Conservation (phyloP, 805 yeast species). For the Lachancea dasiensis region DNA sequence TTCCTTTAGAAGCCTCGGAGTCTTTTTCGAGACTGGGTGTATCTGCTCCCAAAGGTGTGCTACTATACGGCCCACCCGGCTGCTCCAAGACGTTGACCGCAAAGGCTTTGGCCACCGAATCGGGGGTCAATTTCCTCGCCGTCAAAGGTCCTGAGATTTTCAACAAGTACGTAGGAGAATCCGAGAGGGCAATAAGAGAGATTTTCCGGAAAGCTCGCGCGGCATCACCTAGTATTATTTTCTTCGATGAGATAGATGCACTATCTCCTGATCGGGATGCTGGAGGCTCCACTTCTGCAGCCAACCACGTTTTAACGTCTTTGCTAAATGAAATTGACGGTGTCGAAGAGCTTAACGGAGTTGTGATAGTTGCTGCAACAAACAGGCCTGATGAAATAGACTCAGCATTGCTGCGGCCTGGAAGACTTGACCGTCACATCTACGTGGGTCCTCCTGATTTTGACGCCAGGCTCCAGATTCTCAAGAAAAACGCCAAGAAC, state of each 20-base stretch:
- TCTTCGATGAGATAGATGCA: conserved; percentile 97
- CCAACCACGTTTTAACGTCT: conserved; percentile 84
- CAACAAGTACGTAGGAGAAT: conserved; percentile 93
- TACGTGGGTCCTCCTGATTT: conserved; percentile 90
- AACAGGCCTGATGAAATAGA: conserved; percentile 93
- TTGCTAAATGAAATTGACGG: conserved; percentile 95
- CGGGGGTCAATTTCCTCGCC: conserved; percentile 88
- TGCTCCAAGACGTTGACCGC: conserved; percentile 95
- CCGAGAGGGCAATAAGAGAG: conserved; percentile 89
- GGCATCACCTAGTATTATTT: conserved; percentile 89
- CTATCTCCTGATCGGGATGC: conserved; percentile 70
- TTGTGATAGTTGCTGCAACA: conserved; percentile 92
- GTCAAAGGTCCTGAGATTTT: conserved; percentile 96
- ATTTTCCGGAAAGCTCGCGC: conserved; percentile 90
- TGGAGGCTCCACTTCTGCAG: conserved; percentile 55
- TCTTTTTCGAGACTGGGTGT: conserved; percentile 76
- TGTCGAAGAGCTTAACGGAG: conserved; percentile 90
- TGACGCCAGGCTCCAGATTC: conserved; percentile 72
- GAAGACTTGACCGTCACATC: conserved; percentile 87
- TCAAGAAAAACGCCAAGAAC: conserved; percentile 59
- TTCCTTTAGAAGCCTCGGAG: conserved; percentile 79
- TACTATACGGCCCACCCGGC: conserved; percentile 97
- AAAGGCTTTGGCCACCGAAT: conserved; percentile 91
- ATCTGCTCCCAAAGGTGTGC: conserved; percentile 85
- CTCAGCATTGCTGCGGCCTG: conserved; percentile 90